These are phyloP conservation scores for Vigna unguiculata DNA, from an alignment of 306 rosid genomes.

Conservation along the genomic window DNA sequence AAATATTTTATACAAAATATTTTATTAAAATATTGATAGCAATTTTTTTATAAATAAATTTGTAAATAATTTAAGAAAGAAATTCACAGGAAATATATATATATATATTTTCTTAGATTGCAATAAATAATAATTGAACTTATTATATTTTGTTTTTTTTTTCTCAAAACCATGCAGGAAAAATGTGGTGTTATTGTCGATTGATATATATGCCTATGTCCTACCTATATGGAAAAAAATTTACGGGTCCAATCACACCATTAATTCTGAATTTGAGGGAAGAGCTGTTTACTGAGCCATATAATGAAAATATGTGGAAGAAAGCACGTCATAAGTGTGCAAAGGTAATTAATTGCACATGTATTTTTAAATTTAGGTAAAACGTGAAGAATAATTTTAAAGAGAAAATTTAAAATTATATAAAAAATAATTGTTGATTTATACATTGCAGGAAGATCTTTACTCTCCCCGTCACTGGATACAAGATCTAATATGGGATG, in stretches of 20 bases:
- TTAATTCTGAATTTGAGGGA: slow-evolving; percentile 56
- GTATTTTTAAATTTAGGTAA: no score
- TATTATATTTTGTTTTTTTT: no score
- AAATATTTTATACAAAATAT: no score
- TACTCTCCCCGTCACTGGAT: not conserved
- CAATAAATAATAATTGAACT: no score
- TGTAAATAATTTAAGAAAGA: no score
- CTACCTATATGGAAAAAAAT: slow-evolving; percentile 57
- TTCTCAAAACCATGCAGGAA: slow-evolving; percentile 54
- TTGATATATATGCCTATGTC: slow-evolving; percentile 43
- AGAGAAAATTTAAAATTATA: no score
- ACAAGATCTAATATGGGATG: not conserved
- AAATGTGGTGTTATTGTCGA: slow-evolving; percentile 78
- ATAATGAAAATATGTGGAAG: slow-evolving; percentile 57
- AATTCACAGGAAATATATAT: no score
- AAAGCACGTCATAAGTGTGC: slow-evolving; percentile 63
- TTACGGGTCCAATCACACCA: slow-evolving; percentile 70
- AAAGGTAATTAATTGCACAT: slow-evolving; percentile 35
- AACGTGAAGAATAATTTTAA: no score
- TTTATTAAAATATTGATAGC: no score
- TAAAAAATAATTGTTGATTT: no score
- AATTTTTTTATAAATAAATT: no score
- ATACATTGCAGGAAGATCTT: not conserved
- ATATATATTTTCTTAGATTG: no score
- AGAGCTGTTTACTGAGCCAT: slow-evolving; percentile 60